A percentile compares a stretch with the other conserved stretches of the same genome.
Evolutionary conservation across 2,329 filamentous ascomycete species (phyloP).

Genomic region (Trichoderma sp.): DNA sequence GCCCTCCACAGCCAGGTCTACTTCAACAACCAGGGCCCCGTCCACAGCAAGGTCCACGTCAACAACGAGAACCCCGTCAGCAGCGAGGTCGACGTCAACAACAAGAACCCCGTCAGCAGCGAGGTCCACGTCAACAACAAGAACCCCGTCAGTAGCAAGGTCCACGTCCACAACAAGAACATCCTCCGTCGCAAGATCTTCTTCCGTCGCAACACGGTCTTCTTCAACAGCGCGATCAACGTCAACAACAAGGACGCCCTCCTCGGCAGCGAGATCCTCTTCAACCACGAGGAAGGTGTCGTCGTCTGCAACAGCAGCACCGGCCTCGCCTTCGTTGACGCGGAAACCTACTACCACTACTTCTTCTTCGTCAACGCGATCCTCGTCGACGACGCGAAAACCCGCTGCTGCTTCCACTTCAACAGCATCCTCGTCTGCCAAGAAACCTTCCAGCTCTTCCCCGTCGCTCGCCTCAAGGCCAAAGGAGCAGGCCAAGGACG

Average conservation of each 20-base stretch:
- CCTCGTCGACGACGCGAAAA: slow-evolving; percentile 14
- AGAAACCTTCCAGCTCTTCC: slow-evolving; percentile 25
- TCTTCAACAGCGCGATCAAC: slow-evolving; percentile 5
- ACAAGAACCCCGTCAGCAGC: background rate
- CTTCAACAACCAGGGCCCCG: slow-evolving; percentile 7
- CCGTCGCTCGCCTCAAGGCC: slow-evolving; percentile 11
- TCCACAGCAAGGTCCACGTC: slow-evolving; percentile 1
- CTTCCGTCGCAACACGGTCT: background rate
- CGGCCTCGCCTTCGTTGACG: slow-evolving; percentile 6
- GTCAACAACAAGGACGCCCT: background rate
- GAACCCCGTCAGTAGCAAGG: background rate
- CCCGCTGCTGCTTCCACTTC: background rate
- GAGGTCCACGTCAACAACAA: background rate
- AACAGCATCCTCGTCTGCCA: slow-evolving; percentile 6
- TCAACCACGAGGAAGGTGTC: slow-evolving; percentile 18
- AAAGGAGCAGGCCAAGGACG: slow-evolving; percentile 27
- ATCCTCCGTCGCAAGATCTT: background rate
- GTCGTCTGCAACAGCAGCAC: background rate
- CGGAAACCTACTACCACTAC: slow-evolving; percentile 14
- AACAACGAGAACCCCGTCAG: slow-evolving; percentile 1
- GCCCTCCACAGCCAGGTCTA: background rate
- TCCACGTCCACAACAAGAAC: slow-evolving; percentile 4
- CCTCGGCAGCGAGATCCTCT: background rate
- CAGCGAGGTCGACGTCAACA: slow-evolving; percentile 3
- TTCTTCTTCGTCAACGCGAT: background rate